Base-by-base conservation (phyloP, 2,329 filamentous ascomycete species). In the Penicillium sp. region DNA sequence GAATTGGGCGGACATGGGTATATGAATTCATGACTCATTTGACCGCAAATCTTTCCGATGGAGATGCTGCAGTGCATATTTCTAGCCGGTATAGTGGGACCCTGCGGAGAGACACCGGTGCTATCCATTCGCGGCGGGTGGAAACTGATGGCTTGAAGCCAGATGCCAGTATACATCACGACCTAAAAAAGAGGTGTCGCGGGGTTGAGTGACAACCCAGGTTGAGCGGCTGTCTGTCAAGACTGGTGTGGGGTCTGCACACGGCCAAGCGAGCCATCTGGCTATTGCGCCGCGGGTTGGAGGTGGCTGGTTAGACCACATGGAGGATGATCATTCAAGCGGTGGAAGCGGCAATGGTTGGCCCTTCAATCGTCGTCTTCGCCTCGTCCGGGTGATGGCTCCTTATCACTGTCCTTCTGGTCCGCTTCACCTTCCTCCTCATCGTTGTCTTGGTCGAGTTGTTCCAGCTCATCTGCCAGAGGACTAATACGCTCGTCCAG, bases 401-500 rank as follows among this genome's bases (percentile, higher is more conserved):
- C 57, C n/a, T 53, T 44, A 25, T 62, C 62, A 39, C 64, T 63
- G 20, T 44, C 53, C 32, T 59, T 46, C 5, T 47, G 47, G 20
- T 50, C 50, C 15, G 57, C 60, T 4, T 61, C 56, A 9, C 60
- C 54, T 27, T 60, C 57, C 18, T 63, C 61, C 44, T 52, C 61
- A 50, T 61, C 50, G 12, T 56, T 61, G 18, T 65, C 64, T 13
- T 52, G 48, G 47, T 76, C 74, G 56, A 75, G 66, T 4, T 72
- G 73, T 52, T 77, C 74, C 45, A 77, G 50, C 56, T 77, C 75
- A 58, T 90, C 89, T 1, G 87, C 89, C 52, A 97, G 70, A 31
- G 89, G 84, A 69, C 91, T 96, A 31, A 89, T 81, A 57, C 92
- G 81, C 43, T 90, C 87, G 65, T 96, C 92, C 63, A 98, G 65